Evolutionary conservation across 768 basidiomycete genomes (phyloP).

Genomic region (Xerocomellus chrysenteron): DNA sequence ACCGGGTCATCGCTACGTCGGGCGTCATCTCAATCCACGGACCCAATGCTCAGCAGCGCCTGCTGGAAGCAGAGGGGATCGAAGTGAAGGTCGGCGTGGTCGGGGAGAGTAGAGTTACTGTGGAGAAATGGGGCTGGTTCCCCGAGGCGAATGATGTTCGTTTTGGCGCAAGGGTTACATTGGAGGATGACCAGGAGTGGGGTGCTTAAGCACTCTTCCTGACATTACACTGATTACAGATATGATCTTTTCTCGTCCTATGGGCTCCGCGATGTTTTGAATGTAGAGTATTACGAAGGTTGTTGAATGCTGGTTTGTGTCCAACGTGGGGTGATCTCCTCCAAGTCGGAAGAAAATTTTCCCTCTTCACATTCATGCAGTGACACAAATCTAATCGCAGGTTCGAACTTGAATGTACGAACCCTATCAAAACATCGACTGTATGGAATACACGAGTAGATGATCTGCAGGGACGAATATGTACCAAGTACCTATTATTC

Average conservation of each 20-base stretch:
- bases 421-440: slow-evolving; percentile 34
- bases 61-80: slow-evolving; percentile 73
- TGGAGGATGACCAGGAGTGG: slow-evolving; percentile 12
- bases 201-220: background rate
- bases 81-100: slow-evolving; percentile 53
- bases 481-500: slow-evolving; percentile 32
- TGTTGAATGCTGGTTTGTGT: too few relatives aligned
- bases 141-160: slow-evolving; percentile 31
- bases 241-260: background rate
- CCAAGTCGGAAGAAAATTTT: too few relatives aligned
- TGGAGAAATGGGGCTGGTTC: slow-evolving; percentile 60
- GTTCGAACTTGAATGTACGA: slow-evolving; percentile 15
- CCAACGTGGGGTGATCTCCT: too few relatives aligned
- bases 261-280: background rate
- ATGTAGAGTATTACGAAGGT: background rate
- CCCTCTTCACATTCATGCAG: background rate
- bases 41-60: slow-evolving; percentile 53
- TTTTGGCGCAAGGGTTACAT: background rate
- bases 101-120: slow-evolving; percentile 55
- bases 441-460: slow-evolving; percentile 53
- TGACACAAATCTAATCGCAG: background rate
- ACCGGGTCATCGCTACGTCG: slow-evolving; percentile 66
- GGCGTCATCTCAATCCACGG: slow-evolving; percentile 63
- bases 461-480: slow-evolving; percentile 51
- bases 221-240: background rate